Percentiles rank a stretch among this genome's conserved stretches.
phyloP scores from a whole-genome alignment of 495 filamentous ascomycete species.

The Hypoxylon rickii region DNA sequence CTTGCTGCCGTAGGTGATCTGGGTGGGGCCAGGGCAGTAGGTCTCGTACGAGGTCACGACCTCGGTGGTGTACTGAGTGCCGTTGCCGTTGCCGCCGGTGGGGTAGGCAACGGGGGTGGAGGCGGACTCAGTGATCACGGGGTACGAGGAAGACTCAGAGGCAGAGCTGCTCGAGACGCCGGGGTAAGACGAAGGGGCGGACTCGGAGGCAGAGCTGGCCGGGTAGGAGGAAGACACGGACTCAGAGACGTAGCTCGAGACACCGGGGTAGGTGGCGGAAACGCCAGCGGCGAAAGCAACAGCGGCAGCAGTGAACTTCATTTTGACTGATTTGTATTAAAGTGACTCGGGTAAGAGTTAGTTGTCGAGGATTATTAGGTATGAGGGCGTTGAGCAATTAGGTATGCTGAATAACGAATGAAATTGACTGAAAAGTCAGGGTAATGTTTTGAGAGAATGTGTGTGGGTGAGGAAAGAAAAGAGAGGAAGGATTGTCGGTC shows the following conservation, averaged over 20 bases:
- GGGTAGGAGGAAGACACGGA: constrained; percentile 74
- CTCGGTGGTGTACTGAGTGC: constrained; percentile 69
- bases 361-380: constrained; percentile 36
- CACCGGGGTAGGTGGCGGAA: constrained; percentile 59
- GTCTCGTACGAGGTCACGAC: constrained; percentile 80
- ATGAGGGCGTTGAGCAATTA: constrained; percentile 33
- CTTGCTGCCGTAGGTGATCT: constrained; percentile 65
- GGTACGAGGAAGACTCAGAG: too few species aligned
- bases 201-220: too few species aligned
- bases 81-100: too few species aligned
- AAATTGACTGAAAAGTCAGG: constrained; percentile 64
- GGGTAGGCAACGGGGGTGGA: too few species aligned
- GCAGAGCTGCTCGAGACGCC: too few species aligned
- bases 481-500: constrained; percentile 36
- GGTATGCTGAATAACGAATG: constrained; percentile 56
- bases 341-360: constrained; percentile 45
- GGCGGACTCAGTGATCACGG: too few species aligned
- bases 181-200: too few species aligned
- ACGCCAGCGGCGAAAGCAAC: constrained; percentile 66
- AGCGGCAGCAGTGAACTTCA: constrained; percentile 76
- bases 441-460: constrained; percentile 48
- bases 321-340: constrained; percentile 66
- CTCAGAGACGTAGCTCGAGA: constrained; percentile 69
- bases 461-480: constrained; percentile 52
- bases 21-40: constrained; percentile 80